Base-by-base conservation (phyloP, 371 early-diverging fungal species). In the Mortierella sp. region DNA sequence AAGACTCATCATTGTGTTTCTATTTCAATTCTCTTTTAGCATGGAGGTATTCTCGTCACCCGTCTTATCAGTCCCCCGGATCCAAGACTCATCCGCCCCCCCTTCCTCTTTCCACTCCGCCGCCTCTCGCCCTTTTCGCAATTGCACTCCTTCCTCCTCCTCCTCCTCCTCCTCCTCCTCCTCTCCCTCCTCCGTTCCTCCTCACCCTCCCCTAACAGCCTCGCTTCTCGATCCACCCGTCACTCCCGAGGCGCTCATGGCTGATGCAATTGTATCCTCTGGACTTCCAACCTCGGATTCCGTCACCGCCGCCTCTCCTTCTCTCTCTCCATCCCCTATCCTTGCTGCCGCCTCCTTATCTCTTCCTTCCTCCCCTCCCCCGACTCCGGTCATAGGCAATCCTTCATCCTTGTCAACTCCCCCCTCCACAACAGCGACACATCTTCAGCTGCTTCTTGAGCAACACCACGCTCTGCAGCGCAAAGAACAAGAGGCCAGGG, bases 391-490 rank as follows among this genome's bases (percentile, higher is more conserved):
- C 34, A 34, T 34, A 10, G 34, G 34, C 34, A 34, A 7, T 10
- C 10, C 34, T 34, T 7, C 58, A 12, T 45, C 64, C 5, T n/a
- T 55, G 39, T 19, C 43, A 14, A 18, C 52, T 23, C 47, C 43
- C 13, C 34, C 58, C 21, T 19, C 64, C 39, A 28, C 59, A 2
- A 23, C 55, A 14, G 53, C 67, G n/a, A 39, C 61, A 48, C 68
- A 72, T 58, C 69, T 74, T 30, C 69, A 74, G 38, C 28, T 74
- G 6, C 69, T 74, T 30, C 69, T 74, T n/a, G 65, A 74, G 42
- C 76, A 74, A 39, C 76, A 74, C 38, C 76, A 64, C 58, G 76
- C 69, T 21, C 47, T 74, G 39, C 69, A 74, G 39, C 60, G 64
- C 2, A 48, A 69, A 42, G 76, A 74, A 27, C 69, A 64, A 10